These are phyloP conservation scores for Aspergillus puulaauensis DNA, from an alignment of 2,329 filamentous ascomycete genomes.

Conservation along the genomic window DNA sequence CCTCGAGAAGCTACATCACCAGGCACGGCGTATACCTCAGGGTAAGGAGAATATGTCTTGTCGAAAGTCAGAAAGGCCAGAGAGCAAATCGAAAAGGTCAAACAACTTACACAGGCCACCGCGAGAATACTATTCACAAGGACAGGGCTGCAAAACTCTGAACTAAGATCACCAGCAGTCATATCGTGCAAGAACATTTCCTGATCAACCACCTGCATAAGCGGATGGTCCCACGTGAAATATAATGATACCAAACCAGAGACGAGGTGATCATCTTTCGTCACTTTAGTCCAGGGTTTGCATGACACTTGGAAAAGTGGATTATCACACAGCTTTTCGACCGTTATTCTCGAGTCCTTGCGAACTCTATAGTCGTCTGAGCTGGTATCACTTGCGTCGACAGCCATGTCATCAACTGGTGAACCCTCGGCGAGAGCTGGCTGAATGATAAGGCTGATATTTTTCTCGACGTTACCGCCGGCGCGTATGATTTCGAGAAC, in stretches of 20 bases:
- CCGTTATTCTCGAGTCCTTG: constrained; percentile 27
- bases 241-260: constrained; percentile 87
- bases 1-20: constrained; percentile 32
- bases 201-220: constrained; percentile 75
- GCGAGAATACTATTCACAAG: constrained; percentile 87
- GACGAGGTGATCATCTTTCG: constrained; percentile 70
- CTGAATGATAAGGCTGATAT: constrained; percentile 18
- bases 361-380: constrained; percentile 14
- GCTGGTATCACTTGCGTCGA: constrained; percentile 19
- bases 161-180: constrained; percentile 41
- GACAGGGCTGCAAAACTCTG: constrained; percentile 76
- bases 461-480: constrained; percentile 26
- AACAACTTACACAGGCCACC: constrained; percentile 34
- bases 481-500: constrained; percentile 29
- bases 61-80: constrained; percentile 9
- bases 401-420: constrained; percentile 19
- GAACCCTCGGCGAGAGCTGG: neutral
- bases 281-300: constrained; percentile 72
- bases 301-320: constrained; percentile 34
- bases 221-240: constrained; percentile 91
- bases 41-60: constrained; percentile 38
- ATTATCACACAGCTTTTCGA: constrained; percentile 36
- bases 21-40: constrained; percentile 27
- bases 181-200: constrained; percentile 66
- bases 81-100: neutral